phyloP scores from a whole-genome alignment of 345 rosid species.

The Hevea brasiliensis region DNA sequence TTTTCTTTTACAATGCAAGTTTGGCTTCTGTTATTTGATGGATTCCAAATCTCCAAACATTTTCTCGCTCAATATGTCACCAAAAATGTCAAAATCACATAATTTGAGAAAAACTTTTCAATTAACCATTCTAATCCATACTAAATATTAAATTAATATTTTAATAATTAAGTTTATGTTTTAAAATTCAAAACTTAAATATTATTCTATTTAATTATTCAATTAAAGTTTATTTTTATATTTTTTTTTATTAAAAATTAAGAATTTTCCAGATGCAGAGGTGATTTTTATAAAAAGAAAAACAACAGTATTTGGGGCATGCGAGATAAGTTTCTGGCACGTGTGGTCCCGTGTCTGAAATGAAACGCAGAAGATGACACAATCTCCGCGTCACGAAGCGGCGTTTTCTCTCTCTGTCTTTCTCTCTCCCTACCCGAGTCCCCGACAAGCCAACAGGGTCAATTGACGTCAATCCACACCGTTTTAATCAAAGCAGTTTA shows the following conservation, averaged over 20 bases:
- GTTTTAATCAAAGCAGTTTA: conserved; percentile 5
- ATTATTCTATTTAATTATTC: too few species aligned
- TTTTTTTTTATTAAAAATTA: too few species aligned
- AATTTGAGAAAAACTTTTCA: not conserved
- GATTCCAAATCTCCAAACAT: not conserved
- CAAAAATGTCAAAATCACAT: not conserved
- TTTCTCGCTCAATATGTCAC: not conserved
- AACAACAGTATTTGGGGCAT: conserved; percentile 24
- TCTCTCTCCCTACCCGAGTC: too few species aligned
- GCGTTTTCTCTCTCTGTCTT: conserved; percentile 6
- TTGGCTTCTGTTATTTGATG: not conserved
- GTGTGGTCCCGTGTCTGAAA: conserved; percentile 9
- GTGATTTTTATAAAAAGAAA: too few species aligned
- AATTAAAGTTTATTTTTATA: too few species aligned
- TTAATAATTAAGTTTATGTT: too few species aligned
- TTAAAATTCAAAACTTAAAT: too few species aligned
- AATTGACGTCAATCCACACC: conserved; percentile 13
- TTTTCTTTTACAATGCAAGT: not conserved
- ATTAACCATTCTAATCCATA: too few species aligned
- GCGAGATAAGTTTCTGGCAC: conserved; percentile 22
- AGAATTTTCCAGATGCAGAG: too few species aligned
- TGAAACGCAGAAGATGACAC: conserved; percentile 35
- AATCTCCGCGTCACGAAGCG: conserved; percentile 36
- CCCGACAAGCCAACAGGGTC: conserved; percentile 39
- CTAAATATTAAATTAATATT: too few species aligned